These are phyloP conservation scores for Gypsophila paniculata DNA, from an alignment of 179 eudicot genomes.

Conservation along the genomic window DNA sequence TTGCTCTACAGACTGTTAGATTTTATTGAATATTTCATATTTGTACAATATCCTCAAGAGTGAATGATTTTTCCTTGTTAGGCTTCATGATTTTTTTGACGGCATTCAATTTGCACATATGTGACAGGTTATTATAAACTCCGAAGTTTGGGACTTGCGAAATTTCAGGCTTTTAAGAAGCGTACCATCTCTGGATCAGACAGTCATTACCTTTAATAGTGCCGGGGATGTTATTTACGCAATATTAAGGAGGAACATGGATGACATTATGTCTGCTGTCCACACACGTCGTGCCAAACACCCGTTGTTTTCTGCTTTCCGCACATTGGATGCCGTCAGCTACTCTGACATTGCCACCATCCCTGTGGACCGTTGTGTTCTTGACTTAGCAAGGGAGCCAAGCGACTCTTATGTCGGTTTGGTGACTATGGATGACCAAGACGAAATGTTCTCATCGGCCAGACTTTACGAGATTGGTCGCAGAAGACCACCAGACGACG, in stretches of 20 bases:
- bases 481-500: constrained; percentile 79
- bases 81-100: not conserved
- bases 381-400: constrained; percentile 76
- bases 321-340: constrained; percentile 81
- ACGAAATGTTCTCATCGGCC: constrained; percentile 82
- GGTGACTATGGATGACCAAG: constrained; percentile 82
- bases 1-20: too few species aligned
- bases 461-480: constrained; percentile 87
- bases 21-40: not conserved
- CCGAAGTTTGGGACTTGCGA: constrained; percentile 95
- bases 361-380: constrained; percentile 83
- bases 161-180: constrained; percentile 79
- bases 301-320: constrained; percentile 76
- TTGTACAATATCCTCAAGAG: not conserved
- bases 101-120: constrained; percentile 6
- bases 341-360: constrained; percentile 85
- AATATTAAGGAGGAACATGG: constrained; percentile 70
- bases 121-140: constrained; percentile 82
- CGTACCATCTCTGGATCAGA: constrained; percentile 86
- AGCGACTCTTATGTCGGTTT: constrained; percentile 80
- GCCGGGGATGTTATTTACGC: constrained; percentile 88
- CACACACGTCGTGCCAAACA: constrained; percentile 73
- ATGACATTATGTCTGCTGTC: constrained; percentile 65
- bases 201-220: constrained; percentile 67
- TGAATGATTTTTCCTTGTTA: not conserved